These are phyloP conservation scores for Tephrocybe sp. DNA, from an alignment of 768 basidiomycete species.

Conservation along the genomic window DNA sequence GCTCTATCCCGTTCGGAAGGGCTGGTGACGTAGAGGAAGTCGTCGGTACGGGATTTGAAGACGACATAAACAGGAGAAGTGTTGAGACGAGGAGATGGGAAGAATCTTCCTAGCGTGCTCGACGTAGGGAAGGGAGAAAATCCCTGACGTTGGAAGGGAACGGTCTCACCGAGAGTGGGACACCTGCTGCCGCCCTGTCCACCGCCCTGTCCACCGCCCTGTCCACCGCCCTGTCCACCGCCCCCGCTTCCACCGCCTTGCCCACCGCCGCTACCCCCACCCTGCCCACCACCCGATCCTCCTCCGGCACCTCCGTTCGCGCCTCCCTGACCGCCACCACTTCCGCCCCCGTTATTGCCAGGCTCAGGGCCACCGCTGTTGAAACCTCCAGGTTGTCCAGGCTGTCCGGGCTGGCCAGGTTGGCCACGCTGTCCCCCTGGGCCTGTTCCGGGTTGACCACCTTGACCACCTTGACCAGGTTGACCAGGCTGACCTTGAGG, in stretches of 20 bases:
- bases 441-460: constrained; percentile 6
- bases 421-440: constrained; percentile 6
- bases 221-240: neutral
- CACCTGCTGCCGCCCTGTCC: neutral
- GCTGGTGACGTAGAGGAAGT: constrained; percentile 14
- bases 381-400: constrained; percentile 12
- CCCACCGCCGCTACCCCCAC: neutral
- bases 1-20: constrained; percentile 7
- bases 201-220: neutral
- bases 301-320: constrained; percentile 7
- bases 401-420: constrained; percentile 13
- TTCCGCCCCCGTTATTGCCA: constrained; percentile 8
- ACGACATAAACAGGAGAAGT: constrained; percentile 7
- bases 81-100: neutral
- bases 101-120: constrained; percentile 6
- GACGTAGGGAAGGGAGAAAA: constrained; percentile 2
- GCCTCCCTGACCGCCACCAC: neutral
- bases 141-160: constrained; percentile 7
- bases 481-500: constrained; percentile 12
- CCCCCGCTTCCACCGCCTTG: neutral
- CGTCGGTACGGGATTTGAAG: constrained; percentile 9
- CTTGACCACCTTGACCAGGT: constrained; percentile 11
- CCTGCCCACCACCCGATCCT: constrained; percentile 3
- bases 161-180: constrained; percentile 1
- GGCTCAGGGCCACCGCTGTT: neutral